Evolutionary conservation across 768 basidiomycete species (phyloP).

Genomic region (Tylopilus felleus): DNA sequence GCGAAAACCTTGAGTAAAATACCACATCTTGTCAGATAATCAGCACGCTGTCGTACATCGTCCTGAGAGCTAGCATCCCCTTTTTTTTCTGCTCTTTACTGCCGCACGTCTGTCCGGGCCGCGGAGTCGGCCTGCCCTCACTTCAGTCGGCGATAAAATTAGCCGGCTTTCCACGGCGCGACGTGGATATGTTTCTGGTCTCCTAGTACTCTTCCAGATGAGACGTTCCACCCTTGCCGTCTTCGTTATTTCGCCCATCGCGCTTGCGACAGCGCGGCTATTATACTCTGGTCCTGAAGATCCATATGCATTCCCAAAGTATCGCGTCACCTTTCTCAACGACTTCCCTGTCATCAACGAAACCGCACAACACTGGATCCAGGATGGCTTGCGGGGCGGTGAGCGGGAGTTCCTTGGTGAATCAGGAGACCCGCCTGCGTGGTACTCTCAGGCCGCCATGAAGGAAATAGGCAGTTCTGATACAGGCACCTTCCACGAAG

Average conservation of each 20-base stretch:
- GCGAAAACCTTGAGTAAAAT: conserved; percentile 3
- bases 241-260: conserved; percentile 18
- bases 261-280: conserved; percentile 30
- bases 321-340: conserved; percentile 74
- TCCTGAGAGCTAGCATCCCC: not conserved
- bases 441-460: conserved; percentile 37
- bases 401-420: conserved; percentile 75
- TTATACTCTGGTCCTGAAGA: conserved; percentile 78
- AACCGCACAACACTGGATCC: conserved; percentile 74
- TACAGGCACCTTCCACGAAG: conserved; percentile 26
- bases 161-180: conserved; percentile 19
- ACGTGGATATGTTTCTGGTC: not conserved
- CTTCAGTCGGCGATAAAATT: conserved; percentile 36
- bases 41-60: not conserved
- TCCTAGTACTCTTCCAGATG: conserved; percentile 8
- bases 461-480: conserved; percentile 63
- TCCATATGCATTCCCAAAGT: conserved; percentile 78
- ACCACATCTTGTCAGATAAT: not conserved
- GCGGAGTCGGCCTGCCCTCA: conserved; percentile 22
- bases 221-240: conserved; percentile 12
- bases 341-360: conserved; percentile 68
- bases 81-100: not conserved
- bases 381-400: conserved; percentile 68
- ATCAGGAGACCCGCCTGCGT: conserved; percentile 44
- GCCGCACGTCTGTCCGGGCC: conserved; percentile 10